A percentile compares a stretch with the other conserved stretches of the same genome.
Conservation (phyloP, 139 green algal genomes). For the Micractinium sp. region DNA sequence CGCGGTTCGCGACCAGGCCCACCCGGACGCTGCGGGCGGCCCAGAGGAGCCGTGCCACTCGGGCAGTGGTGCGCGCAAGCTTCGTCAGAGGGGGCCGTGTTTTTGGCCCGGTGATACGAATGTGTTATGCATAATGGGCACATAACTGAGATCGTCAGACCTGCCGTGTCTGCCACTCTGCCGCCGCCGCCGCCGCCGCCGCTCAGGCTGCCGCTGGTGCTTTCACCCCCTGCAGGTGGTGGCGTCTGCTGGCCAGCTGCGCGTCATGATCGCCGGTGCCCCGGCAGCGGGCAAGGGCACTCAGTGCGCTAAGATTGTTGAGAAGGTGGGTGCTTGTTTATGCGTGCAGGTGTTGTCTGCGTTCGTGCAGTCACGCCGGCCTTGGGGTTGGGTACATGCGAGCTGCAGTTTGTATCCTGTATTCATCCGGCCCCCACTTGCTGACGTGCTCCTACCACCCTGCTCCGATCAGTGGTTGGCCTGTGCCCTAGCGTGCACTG, state of each 20-base stretch:
- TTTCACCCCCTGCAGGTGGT: background rate
- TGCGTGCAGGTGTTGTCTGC: no score
- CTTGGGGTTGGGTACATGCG: no score
- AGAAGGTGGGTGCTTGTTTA: constrained; percentile 81
- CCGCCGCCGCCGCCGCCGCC: background rate
- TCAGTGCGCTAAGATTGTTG: constrained; percentile 91
- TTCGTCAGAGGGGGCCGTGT: no score
- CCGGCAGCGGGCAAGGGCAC: constrained; percentile 98
- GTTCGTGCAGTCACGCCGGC: no score
- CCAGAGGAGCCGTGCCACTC: background rate
- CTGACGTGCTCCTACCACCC: no score
- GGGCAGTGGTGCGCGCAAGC: background rate
- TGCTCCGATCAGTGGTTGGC: no score
- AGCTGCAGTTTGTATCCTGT: no score
- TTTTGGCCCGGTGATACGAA: no score
- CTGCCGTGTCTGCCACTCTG: background rate
- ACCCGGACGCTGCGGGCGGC: background rate
- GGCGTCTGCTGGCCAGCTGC: constrained; percentile 49
- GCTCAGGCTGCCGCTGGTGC: background rate
- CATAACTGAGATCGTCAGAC: no score
- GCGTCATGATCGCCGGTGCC: constrained; percentile 95
- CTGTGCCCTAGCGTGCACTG: no score
- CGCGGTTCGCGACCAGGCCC: background rate
- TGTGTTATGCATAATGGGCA: no score
- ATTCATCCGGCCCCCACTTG: no score